Conservation (phyloP, 2,329 filamentous ascomycete species). For the Aureobasidium sp. region DNA sequence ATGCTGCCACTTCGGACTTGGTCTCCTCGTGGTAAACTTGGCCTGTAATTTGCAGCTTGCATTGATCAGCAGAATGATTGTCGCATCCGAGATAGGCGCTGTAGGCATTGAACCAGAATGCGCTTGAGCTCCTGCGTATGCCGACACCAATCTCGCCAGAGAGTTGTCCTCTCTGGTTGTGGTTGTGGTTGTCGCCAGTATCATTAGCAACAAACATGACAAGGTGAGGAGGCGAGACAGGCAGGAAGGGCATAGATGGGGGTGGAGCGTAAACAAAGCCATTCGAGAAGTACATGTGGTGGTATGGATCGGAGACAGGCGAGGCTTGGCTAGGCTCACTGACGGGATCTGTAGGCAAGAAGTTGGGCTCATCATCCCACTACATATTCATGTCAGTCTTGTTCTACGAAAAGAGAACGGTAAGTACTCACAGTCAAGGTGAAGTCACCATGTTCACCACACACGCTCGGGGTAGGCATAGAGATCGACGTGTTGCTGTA, state of each 20-base stretch:
- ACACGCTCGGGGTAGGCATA: conserved; percentile 18
- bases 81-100: conserved; percentile 41
- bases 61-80: conserved; percentile 30
- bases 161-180: conserved; percentile 27
- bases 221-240: conserved; percentile 38
- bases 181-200: conserved; percentile 19
- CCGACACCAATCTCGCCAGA: conserved; percentile 42
- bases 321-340: conserved; percentile 27
- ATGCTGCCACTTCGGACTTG: conserved; percentile 27
- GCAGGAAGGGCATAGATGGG: conserved; percentile 35
- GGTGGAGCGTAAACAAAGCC: conserved; percentile 42
- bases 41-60: conserved; percentile 37
- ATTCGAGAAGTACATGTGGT: conserved; percentile 43
- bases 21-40: conserved; percentile 33
- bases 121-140: conserved; percentile 31
- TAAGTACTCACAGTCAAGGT: conserved; percentile 20
- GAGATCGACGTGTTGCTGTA: conserved; percentile 2
- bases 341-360: conserved; percentile 22
- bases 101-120: conserved; percentile 44
- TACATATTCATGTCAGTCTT: conserved; percentile 17
- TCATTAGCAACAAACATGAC: conserved; percentile 38
- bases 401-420: conserved; percentile 19
- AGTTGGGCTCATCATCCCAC: conserved; percentile 30
- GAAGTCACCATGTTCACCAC: conserved; percentile 39
- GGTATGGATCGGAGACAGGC: conserved; percentile 40